phyloP scores from a whole-genome alignment of 495 filamentous ascomycete species.

The Filosporella fistucella region DNA sequence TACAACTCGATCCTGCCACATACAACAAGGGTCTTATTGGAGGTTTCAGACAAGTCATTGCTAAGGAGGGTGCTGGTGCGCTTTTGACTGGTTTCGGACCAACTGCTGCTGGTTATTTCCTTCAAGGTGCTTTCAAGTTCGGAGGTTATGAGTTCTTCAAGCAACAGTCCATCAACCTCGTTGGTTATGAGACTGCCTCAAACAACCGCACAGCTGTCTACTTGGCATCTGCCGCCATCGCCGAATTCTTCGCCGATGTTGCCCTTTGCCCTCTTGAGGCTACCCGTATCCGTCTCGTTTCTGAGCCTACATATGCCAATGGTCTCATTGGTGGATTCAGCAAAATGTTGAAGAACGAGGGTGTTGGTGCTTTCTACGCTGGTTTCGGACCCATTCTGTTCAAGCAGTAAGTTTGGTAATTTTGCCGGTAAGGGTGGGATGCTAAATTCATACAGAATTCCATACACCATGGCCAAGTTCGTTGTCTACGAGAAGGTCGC shows the following conservation, averaged over 20 bases:
- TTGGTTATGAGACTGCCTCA: slow-evolving; percentile 74
- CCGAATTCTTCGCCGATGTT: slow-evolving; percentile 93
- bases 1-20: slow-evolving; percentile 84
- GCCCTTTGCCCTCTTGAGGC: slow-evolving; percentile 92
- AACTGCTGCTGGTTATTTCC: slow-evolving; percentile 88
- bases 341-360: slow-evolving; percentile 83
- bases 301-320: slow-evolving; percentile 78
- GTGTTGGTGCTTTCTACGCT: slow-evolving; percentile 87
- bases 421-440: background rate
- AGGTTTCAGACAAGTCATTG: slow-evolving; percentile 78
- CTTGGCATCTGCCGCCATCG: slow-evolving; percentile 75
- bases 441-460: slow-evolving; percentile 58
- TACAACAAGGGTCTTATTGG: slow-evolving; percentile 90
- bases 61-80: slow-evolving; percentile 81
- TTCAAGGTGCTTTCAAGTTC: slow-evolving; percentile 94
- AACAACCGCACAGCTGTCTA: slow-evolving; percentile 88
- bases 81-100: slow-evolving; percentile 85
- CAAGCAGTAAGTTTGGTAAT: slow-evolving; percentile 75
- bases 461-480: slow-evolving; percentile 99
- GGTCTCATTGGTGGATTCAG: slow-evolving; percentile 77
- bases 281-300: slow-evolving; percentile 92
- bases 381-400: slow-evolving; percentile 91
- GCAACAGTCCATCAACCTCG: slow-evolving; percentile 79
- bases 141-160: slow-evolving; percentile 96
- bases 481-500: slow-evolving; percentile 97